Base-by-base conservation (phyloP, 441 rosid genomes). In the Bruguiera hainesii region DNA sequence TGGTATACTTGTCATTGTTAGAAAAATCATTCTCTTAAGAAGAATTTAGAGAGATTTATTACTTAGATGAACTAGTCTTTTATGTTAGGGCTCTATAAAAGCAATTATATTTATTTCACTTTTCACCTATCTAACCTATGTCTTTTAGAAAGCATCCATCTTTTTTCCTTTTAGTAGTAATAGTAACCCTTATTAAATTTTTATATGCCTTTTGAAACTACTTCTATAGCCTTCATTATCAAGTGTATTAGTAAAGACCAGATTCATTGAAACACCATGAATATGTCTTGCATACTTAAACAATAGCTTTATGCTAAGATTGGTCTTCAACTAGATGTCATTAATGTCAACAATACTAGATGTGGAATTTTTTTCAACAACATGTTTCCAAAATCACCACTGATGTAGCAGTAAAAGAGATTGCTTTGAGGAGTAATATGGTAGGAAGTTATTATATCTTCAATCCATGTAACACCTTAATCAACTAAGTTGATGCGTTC, bases 201-300 rank as follows among this genome's bases (percentile, higher is more conserved):
- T 7, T 1, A 56, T 23, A 4, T 1, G 9, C 37, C 35, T 25
- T 6, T 20, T 29, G 2, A 29, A 57, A 11, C 7, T 16, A 8
- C 4, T 57, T 5, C 1, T 9, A 57, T 25, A 15, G 18, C 33
- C 9, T 0, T 56, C 37, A 11, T 56, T 33, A 56, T 56, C 5
- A 26, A 50, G 21, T 21, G 19, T 50, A 19, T 9, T 3, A 0
- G 0, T n/a, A 50, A 23, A 50, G 55, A 50, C 28, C 39, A 57
- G 5, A 8, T 29, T 13, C 35, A 57, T 25, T 7, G 11, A 3
- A 10, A 60, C 1, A 30, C 60, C 15, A 25, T 19, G 52, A 0
- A 60, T 26, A 35, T 61, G 61, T 20, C 31, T 51, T 1, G 61
- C 66, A 60, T 46, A 26, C 15, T 61, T 51, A 49, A 69, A 53